A percentile compares a stretch with the other conserved stretches of the same genome.
phyloP scores from a whole-genome alignment of 73 alveolate genomes.

The Halteria grandinella region DNA sequence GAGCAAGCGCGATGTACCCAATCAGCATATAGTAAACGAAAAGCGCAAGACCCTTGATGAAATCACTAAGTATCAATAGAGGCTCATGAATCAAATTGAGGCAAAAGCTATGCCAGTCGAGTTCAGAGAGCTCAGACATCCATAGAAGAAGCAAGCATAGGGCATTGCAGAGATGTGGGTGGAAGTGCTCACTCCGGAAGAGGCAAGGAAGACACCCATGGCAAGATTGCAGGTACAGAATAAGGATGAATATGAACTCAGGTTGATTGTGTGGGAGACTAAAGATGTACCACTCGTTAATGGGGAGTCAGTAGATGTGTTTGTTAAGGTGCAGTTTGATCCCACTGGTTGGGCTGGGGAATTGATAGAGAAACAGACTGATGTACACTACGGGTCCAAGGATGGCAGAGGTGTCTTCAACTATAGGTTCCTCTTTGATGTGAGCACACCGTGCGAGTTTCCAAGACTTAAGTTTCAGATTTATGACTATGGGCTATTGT shows the following conservation, averaged over 20 bases:
- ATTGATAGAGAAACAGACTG: conserved; percentile 87
- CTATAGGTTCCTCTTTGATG: conserved; percentile 86
- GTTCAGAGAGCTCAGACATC: conserved; percentile 80
- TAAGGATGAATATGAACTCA: conserved; percentile 91
- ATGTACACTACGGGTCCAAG: conserved; percentile 90
- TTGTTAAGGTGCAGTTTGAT: conserved; percentile 84
- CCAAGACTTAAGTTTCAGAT: conserved; percentile 90
- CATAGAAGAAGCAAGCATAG: conserved; percentile 83
- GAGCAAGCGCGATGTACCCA: conserved; percentile 14
- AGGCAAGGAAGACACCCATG: conserved; percentile 80
- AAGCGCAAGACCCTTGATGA: conserved; percentile 49
- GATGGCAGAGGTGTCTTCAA: conserved; percentile 96
- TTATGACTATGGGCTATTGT: conserved; percentile 83
- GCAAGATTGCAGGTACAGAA: conserved; percentile 77
- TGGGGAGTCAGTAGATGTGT: conserved; percentile 90
- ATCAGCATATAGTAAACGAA: conserved; percentile 11
- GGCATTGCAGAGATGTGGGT: conserved; percentile 94
- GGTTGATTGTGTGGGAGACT: conserved; percentile 96
- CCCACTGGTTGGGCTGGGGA: conserved; percentile 91
- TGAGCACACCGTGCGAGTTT: conserved; percentile 90
- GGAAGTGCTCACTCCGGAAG: conserved; percentile 84
- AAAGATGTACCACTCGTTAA: conserved; percentile 89
- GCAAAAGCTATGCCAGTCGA: conserved; percentile 85
- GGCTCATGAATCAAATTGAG: conserved; percentile 56
- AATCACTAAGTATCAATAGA: neutral